These are phyloP conservation scores for Tylopilus vinaceipallidus DNA, from an alignment of 768 basidiomycete genomes.

Conservation along the genomic window DNA sequence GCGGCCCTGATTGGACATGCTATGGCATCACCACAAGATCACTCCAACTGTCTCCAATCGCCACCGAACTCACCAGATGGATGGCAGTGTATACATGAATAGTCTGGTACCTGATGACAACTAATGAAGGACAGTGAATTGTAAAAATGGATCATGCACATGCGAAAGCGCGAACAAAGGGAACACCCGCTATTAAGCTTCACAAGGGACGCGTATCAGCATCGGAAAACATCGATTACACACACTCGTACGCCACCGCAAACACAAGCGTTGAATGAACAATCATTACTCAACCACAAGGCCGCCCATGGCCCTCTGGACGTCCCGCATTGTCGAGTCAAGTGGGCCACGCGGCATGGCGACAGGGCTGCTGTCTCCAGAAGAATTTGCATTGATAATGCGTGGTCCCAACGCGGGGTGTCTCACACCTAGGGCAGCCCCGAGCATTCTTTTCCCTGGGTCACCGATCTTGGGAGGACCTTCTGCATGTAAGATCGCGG, in stretches of 20 bases:
- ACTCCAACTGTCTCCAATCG: background rate
- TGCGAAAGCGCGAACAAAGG: slow-evolving; percentile 8
- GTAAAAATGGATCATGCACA: slow-evolving; percentile 19
- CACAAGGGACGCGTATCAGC: slow-evolving; percentile 22
- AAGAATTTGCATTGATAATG: slow-evolving; percentile 41
- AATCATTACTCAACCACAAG: slow-evolving; percentile 68
- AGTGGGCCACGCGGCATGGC: slow-evolving; percentile 36
- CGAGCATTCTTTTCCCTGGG: slow-evolving; percentile 87
- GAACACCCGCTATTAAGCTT: slow-evolving; percentile 9
- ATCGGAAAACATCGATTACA: slow-evolving; percentile 21
- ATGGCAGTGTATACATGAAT: slow-evolving; percentile 22
- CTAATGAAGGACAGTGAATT: slow-evolving; percentile 28
- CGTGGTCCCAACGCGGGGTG: slow-evolving; percentile 73
- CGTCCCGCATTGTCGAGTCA: slow-evolving; percentile 60
- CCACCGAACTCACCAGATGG: slow-evolving; percentile 1
- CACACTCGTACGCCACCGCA: slow-evolving; percentile 16
- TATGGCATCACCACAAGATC: slow-evolving; percentile 1
- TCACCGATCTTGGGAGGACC: slow-evolving; percentile 83
- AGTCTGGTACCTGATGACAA: slow-evolving; percentile 25
- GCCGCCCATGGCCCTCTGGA: slow-evolving; percentile 75
- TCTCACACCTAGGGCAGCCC: slow-evolving; percentile 79
- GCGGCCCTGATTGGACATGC: slow-evolving; percentile 12
- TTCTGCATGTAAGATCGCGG: slow-evolving; percentile 55
- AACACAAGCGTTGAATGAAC: slow-evolving; percentile 12
- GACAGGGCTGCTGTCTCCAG: slow-evolving; percentile 33